Base-by-base conservation (phyloP, 805 yeast genomes). In the Ogataea nonfermentans region DNA sequence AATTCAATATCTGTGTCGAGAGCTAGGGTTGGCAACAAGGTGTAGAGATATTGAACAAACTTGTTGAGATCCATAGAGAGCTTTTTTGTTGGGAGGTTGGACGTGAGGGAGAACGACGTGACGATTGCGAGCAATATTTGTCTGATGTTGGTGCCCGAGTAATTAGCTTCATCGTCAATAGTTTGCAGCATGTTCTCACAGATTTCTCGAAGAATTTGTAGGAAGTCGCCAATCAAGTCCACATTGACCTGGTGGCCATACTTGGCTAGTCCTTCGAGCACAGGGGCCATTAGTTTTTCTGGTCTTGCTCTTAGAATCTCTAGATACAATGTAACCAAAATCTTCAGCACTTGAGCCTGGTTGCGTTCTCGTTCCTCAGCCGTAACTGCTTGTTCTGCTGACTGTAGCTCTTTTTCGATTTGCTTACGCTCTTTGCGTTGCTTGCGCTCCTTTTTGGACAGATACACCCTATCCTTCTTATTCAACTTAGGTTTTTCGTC, bases 191-290 rank as follows among this genome's bases (percentile, higher is more conserved):
- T 57, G 40, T 75, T 85, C 26, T 55, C 62, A 16, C 88, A 77
- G 16, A 90, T 75, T 61, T 93, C 98, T 50, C 90, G 73, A 61
- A 93, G 71, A 6, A 90, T 96, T 57, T 84, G 95, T 36, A 93
- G 69, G 63, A 93, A 80, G 59, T 93, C 99, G 17, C 98, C 98
- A 51, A 93, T 73, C 31, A 93, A 69, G 49, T 93, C 98, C 41
- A 91, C 79, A 57, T 93, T 93, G 16, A 95, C 89, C 80, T 90
- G 81, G 54, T 84, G 93, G 2, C 98, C 96, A 57, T 82, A 89
- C 56, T 79, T 78, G 1, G 97, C 85, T 41, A 93, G 66, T 3
- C 98, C 98, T 65, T 93, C 98, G 39, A 93, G 68, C 0, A 91
- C 95, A 0, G 91, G 73, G 6, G 95, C 96, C 70, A 88, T 79